Conservation (phyloP, 2,329 filamentous ascomycete species). For the Penicillium sp. region DNA sequence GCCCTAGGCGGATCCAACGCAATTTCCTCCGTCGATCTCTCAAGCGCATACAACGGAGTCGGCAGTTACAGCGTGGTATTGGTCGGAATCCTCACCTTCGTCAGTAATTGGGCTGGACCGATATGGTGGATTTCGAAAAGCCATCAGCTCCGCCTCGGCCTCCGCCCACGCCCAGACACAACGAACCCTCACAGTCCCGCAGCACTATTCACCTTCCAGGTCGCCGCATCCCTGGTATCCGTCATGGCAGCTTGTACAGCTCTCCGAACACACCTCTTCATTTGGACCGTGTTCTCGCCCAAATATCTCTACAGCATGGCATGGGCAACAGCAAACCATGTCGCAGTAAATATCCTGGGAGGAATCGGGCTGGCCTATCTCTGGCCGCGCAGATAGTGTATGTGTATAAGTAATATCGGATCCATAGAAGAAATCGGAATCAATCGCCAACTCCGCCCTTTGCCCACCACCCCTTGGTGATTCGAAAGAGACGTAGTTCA, state of each 20-base stretch:
- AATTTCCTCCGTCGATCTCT: constrained; percentile 93
- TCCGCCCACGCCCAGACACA: too few relatives aligned
- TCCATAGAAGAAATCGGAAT: too few relatives aligned
- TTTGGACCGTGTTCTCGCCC: constrained; percentile 98
- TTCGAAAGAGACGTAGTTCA: constrained; percentile 20
- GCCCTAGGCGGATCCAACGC: constrained; percentile 89
- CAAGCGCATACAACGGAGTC: constrained; percentile 93
- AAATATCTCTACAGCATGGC: constrained; percentile 93
- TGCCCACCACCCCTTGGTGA: too few relatives aligned
- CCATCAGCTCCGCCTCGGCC: constrained; percentile 33
- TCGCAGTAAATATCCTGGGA: constrained; percentile 70
- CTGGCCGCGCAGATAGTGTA: constrained; percentile 7
- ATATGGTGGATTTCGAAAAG: constrained; percentile 82
- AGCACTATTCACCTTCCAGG: constrained; percentile 71
- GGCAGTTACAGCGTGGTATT: constrained; percentile 76
- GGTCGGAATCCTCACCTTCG: constrained; percentile 82
- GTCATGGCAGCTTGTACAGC: constrained; percentile 89
- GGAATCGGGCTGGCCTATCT: constrained; percentile 36
- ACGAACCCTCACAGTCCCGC: too few relatives aligned
- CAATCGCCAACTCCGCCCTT: too few relatives aligned
- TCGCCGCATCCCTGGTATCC: constrained; percentile 65
- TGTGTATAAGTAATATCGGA: too few relatives aligned
- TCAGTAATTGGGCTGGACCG: constrained; percentile 88
- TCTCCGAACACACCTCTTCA: constrained; percentile 87
- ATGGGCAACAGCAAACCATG: constrained; percentile 83